Conservation (phyloP, 23 red algal species). For the Rhodosorus marinus region DNA sequence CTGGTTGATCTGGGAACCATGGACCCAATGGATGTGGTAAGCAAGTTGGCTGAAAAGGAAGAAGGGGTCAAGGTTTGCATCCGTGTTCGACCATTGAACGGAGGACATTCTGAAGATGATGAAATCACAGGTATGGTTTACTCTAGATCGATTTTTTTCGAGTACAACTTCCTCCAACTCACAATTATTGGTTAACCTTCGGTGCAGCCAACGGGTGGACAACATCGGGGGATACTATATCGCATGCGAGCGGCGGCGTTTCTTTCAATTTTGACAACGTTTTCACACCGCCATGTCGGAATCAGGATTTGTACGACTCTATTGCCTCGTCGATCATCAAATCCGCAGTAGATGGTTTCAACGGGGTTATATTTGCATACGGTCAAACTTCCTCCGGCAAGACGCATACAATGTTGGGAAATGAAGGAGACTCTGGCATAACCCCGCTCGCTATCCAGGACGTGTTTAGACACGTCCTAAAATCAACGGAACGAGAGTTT, state of each 20-base stretch:
- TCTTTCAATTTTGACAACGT: conserved; percentile 57
- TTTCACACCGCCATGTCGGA: conserved; percentile 26
- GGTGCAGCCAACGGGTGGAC: too few species aligned
- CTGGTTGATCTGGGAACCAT: too few species aligned
- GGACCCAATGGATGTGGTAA: neutral
- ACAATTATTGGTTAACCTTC: too few species aligned
- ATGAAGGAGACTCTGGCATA: conserved; percentile 46
- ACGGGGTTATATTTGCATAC: conserved; percentile 88
- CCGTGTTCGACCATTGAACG: conserved; percentile 66
- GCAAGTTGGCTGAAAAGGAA: neutral
- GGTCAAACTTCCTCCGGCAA: conserved; percentile 88
- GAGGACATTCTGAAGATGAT: too few species aligned
- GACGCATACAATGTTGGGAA: conserved; percentile 83
- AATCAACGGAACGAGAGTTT: conserved; percentile 31
- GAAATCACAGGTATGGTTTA: too few species aligned
- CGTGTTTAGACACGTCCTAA: conserved; percentile 33
- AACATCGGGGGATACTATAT: neutral
- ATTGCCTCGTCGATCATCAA: conserved; percentile 48
- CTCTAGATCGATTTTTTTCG: too few species aligned
- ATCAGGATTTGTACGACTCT: conserved; percentile 23
- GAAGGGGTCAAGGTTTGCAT: conserved; percentile 47
- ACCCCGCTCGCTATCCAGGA: conserved; percentile 47
- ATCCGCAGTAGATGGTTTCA: conserved; percentile 49
- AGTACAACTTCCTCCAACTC: too few species aligned
- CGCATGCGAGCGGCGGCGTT: neutral